A percentile compares a stretch with the other conserved stretches of the same genome.
Evolutionary conservation across 495 filamentous ascomycete species (phyloP).

Genomic region (Penicillium desertorum): DNA sequence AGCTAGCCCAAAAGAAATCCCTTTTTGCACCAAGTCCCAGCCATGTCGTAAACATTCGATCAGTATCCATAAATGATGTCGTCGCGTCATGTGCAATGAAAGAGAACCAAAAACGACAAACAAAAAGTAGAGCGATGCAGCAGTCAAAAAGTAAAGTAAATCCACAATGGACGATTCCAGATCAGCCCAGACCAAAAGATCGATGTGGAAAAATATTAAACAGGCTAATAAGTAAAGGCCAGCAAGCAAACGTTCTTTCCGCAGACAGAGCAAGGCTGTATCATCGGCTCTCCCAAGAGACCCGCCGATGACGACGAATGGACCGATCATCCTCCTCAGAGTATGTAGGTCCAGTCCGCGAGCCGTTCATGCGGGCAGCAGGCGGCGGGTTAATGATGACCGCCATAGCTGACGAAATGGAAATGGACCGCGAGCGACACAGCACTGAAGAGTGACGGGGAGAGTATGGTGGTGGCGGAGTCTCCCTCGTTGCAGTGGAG

Average conservation of each 20-base stretch:
- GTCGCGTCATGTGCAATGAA: constrained; percentile 23
- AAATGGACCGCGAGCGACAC: constrained; percentile 37
- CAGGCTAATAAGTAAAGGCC: not conserved
- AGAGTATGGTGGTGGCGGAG: constrained; percentile 48
- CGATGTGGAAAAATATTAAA: not conserved
- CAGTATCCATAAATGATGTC: constrained; percentile 12
- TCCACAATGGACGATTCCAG: constrained; percentile 17
- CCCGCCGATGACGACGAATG: constrained; percentile 29
- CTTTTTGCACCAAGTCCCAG: constrained; percentile 3
- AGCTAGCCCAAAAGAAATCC: not conserved
- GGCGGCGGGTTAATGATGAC: constrained; percentile 28
- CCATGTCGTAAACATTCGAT: constrained; percentile 7
- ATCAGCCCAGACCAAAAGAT: constrained; percentile 5
- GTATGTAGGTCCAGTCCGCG: constrained; percentile 25
- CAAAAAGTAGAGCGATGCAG: not conserved
- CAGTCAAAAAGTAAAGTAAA: not conserved
- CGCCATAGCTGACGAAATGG: constrained; percentile 35
- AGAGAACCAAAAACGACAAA: constrained; percentile 2
- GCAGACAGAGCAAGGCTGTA: not conserved
- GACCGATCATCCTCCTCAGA: constrained; percentile 29
- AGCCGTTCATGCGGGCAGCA: constrained; percentile 30
- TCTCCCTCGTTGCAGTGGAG: constrained; percentile 48
- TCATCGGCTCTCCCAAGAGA: constrained; percentile 39
- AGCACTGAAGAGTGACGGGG: constrained; percentile 31
- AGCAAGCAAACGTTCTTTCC: not conserved